Percentiles rank a stretch among this genome's conserved stretches.
Conservation (phyloP, 768 basidiomycete genomes). For the Tubosaeta brunneosetosa region DNA sequence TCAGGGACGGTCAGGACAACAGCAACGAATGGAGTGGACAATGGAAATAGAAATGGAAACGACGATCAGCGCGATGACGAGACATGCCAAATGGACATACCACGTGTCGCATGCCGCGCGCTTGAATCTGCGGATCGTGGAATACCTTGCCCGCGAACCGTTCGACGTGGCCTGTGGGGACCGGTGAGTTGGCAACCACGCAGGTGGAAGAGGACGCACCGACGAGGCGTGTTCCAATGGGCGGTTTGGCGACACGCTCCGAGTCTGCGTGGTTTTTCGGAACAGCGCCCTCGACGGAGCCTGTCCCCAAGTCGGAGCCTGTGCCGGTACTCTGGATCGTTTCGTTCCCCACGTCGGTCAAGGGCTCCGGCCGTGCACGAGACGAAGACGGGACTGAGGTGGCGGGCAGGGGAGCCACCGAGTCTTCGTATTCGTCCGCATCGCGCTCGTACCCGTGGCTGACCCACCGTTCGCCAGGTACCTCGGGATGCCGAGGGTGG, state of each 20-base stretch:
- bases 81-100: background rate
- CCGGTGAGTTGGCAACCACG: background rate
- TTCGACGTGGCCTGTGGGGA: slow-evolving; percentile 11
- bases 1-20: background rate
- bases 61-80: background rate
- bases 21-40: background rate
- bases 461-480: background rate
- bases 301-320: background rate
- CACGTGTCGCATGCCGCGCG: slow-evolving; percentile 15
- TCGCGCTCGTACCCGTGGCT: slow-evolving; percentile 22
- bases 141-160: slow-evolving; percentile 17
- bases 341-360: background rate
- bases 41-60: background rate
- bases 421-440: slow-evolving; percentile 10
- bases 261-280: background rate
- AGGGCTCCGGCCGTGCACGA: background rate
- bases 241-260: background rate
- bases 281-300: background rate
- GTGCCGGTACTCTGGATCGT: background rate
- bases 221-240: slow-evolving; percentile 2
- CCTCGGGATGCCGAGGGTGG: background rate
- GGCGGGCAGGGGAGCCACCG: background rate
- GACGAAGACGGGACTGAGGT: background rate
- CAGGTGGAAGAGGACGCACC: background rate
- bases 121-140: slow-evolving; percentile 16